phyloP scores from a whole-genome alignment of 2,329 filamentous ascomycete species.

The Exophiala aquamarina region DNA sequence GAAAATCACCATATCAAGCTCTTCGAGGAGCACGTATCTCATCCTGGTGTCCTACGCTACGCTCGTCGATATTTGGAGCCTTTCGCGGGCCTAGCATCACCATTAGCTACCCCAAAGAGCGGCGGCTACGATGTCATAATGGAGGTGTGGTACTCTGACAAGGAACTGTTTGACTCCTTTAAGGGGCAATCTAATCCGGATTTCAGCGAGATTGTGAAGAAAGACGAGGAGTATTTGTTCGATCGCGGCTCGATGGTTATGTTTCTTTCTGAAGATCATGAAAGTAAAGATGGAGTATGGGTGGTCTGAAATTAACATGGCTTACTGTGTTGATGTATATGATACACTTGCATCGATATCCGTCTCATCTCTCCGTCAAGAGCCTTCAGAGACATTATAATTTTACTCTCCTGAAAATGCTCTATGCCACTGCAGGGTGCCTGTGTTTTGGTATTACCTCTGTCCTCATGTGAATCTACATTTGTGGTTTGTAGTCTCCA shows the following conservation, averaged over 20 bases:
- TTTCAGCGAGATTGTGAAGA: constrained; percentile 9
- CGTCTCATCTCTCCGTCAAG: too few species aligned
- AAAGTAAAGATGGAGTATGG: constrained; percentile 8
- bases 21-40: constrained; percentile 26
- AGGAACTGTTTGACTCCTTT: constrained; percentile 10
- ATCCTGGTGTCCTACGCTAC: constrained; percentile 11
- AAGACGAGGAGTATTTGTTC: constrained; percentile 10
- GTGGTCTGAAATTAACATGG: too few species aligned
- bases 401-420: too few species aligned
- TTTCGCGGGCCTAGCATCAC: constrained; percentile 3
- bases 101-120: constrained; percentile 2
- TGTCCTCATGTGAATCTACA: too few species aligned
- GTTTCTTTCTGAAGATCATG: constrained; percentile 9
- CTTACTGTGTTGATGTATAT: too few species aligned
- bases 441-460: too few species aligned
- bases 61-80: constrained; percentile 8
- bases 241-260: constrained; percentile 8
- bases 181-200: constrained; percentile 4
- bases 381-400: too few species aligned
- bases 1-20: constrained; percentile 28
- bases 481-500: too few species aligned
- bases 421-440: too few species aligned
- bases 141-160: constrained; percentile 13
- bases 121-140: constrained; percentile 11
- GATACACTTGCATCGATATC: too few species aligned